These are phyloP conservation scores for Coniochaeta hoffmannii DNA, from an alignment of 2,329 filamentous ascomycete species.

Conservation along the genomic window DNA sequence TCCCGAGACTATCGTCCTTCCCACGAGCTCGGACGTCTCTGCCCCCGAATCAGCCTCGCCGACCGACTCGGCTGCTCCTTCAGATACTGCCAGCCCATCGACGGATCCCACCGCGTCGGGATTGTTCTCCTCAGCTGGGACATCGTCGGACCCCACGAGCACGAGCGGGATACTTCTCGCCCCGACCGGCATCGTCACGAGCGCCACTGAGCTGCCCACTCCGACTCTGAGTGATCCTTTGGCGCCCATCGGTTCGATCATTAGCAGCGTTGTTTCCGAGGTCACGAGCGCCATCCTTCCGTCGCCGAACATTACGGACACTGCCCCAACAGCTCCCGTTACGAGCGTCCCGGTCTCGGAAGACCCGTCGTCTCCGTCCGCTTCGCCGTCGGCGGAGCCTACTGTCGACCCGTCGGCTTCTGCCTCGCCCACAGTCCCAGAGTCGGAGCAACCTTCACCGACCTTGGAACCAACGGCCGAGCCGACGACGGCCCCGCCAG, in stretches of 20 bases:
- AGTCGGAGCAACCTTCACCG: neutral
- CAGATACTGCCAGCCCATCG: neutral
- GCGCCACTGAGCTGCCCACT: conserved; percentile 5
- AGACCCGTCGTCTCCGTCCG: neutral
- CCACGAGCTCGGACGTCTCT: conserved; percentile 6
- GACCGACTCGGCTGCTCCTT: neutral
- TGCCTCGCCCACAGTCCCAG: neutral
- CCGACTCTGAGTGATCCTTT: neutral
- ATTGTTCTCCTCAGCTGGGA: neutral
- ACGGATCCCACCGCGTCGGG: neutral
- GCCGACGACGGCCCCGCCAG: neutral
- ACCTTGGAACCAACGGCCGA: neutral
- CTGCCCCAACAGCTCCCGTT: conserved; percentile 5
- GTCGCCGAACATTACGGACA: conserved; percentile 9
- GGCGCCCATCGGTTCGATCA: conserved; percentile 7
- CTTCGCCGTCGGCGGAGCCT: neutral
- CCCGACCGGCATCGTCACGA: conserved; percentile 1
- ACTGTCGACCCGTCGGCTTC: neutral
- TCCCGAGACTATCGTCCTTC: conserved; percentile 9
- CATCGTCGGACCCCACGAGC: conserved; percentile 9
- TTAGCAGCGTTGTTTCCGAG: conserved; percentile 14
- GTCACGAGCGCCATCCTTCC: conserved; percentile 6
- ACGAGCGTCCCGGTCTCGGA: neutral
- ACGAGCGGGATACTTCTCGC: conserved; percentile 4
- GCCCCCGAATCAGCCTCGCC: neutral